These are phyloP conservation scores for Aspergillus sp. DNA, from an alignment of 2,329 filamentous ascomycete species.

Conservation along the genomic window DNA sequence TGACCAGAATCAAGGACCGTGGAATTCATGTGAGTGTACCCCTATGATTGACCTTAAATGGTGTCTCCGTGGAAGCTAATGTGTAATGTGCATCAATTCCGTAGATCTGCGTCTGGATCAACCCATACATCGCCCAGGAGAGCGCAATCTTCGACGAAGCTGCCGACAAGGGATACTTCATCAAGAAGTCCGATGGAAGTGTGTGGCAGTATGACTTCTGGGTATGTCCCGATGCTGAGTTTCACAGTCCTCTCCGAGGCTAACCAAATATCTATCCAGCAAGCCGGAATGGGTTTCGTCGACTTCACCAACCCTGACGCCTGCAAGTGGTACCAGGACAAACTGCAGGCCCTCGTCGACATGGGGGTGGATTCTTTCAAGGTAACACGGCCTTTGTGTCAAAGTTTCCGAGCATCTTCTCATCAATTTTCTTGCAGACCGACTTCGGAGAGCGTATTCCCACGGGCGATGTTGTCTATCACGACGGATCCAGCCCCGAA, in stretches of 20 bases:
- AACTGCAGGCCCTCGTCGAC: constrained; percentile 5
- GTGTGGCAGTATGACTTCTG: constrained; percentile 12
- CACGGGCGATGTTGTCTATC: constrained; percentile 7
- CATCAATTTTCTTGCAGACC: background rate
- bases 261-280: background rate
- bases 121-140: constrained; percentile 9
- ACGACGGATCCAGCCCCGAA: constrained; percentile 5
- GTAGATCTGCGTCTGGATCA: constrained; percentile 11
- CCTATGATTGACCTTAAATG: background rate
- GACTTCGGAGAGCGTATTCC: constrained; percentile 12
- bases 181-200: constrained; percentile 6
- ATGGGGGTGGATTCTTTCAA: constrained; percentile 11
- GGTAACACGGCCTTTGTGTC: background rate
- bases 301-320: constrained; percentile 12
- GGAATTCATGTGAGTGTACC: constrained; percentile 3
- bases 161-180: constrained; percentile 8
- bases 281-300: constrained; percentile 10
- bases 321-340: constrained; percentile 11
- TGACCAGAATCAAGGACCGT: constrained; percentile 5
- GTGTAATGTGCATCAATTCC: background rate
- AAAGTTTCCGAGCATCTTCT: background rate
- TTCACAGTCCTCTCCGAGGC: background rate
- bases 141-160: constrained; percentile 8
- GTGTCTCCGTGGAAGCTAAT: background rate
- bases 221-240: background rate